Conservation (phyloP, 108 stramenopile species). For the Stephanodiscus minutulus region DNA sequence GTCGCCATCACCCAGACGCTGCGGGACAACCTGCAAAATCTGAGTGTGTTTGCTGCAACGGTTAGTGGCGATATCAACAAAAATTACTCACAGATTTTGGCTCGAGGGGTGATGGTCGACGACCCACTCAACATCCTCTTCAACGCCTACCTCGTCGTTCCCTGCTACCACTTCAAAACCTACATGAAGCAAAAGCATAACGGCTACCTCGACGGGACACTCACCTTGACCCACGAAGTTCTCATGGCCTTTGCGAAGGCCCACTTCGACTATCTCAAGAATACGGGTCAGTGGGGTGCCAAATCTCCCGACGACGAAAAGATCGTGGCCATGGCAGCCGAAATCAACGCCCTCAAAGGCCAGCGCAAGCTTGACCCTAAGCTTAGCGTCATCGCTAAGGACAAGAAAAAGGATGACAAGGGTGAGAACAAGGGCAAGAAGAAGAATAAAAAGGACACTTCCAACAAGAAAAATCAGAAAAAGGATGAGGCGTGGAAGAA, state of each 20-base stretch:
- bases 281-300: not conserved
- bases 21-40: not conserved
- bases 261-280: not conserved
- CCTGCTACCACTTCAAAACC: not conserved
- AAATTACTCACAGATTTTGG: too few relatives aligned
- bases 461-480: not conserved
- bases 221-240: not conserved
- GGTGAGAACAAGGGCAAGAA: not conserved
- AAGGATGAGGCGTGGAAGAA: conserved; percentile 28
- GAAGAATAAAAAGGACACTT: conserved; percentile 8
- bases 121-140: too few relatives aligned
- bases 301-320: not conserved
- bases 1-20: not conserved
- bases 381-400: not conserved
- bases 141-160: too few relatives aligned
- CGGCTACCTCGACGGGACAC: not conserved
- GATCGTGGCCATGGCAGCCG: not conserved
- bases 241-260: not conserved
- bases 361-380: not conserved
- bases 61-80: not conserved
- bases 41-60: not conserved
- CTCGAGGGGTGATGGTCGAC: too few relatives aligned
- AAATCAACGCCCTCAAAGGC: not conserved
- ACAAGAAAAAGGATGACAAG: not conserved
- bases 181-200: not conserved